phyloP scores from a whole-genome alignment of 2,329 filamentous ascomycete species.

The Rhytidhysteron rufulum region DNA sequence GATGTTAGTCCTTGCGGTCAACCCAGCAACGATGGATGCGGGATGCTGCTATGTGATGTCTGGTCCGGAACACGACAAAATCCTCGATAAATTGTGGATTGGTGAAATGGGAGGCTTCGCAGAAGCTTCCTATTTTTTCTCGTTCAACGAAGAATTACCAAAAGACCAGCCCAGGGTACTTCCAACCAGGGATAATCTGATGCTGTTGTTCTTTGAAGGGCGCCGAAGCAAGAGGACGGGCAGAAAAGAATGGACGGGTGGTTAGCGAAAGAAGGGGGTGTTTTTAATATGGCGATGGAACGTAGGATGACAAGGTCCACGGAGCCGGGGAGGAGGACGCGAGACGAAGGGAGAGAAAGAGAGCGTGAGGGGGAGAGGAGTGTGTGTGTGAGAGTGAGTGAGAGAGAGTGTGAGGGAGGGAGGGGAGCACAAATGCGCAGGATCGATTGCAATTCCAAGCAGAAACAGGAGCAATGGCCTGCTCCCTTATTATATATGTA shows the following conservation, averaged over 20 bases:
- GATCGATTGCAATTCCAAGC: background rate
- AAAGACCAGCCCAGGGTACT: background rate
- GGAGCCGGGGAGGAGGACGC: too few relatives aligned
- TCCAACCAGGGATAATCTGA: background rate
- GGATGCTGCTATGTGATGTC: background rate
- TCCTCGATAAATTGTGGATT: background rate
- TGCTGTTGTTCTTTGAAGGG: background rate
- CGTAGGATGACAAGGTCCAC: too few relatives aligned
- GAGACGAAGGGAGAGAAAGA: background rate
- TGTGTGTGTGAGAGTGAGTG: conserved; percentile 4
- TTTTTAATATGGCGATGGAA: too few relatives aligned
- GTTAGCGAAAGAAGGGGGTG: conserved; percentile 1
- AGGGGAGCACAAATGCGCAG: background rate
- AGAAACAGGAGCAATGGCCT: background rate
- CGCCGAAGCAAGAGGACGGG: conserved; percentile 2
- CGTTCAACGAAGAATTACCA: background rate
- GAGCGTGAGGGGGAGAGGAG: background rate
- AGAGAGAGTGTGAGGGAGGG: conserved; percentile 14
- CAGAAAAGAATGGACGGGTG: conserved; percentile 8
- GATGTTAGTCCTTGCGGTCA: background rate
- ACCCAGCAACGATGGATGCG: conserved; percentile 1
- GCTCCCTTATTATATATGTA: background rate
- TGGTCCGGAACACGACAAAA: background rate
- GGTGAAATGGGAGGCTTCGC: conserved; percentile 3
- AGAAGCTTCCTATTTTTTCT: background rate